Evolutionary conservation across 768 basidiomycete species (phyloP), one percentile per base, ranked within the genome.

Genomic region (Trametes maxima): DNA sequence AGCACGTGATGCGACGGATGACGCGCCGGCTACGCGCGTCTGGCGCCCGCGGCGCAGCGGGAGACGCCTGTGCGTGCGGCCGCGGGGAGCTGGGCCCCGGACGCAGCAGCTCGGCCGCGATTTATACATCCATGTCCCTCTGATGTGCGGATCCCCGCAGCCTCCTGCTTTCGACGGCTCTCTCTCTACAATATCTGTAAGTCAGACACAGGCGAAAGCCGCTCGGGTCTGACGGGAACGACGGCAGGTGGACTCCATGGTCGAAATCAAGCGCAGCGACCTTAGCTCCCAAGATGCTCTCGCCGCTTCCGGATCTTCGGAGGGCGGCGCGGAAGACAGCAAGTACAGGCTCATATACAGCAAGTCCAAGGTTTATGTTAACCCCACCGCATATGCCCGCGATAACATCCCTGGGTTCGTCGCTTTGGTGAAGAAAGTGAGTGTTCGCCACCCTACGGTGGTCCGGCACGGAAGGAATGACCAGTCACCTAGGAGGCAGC

Each of bases 361-460:
- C 74, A 97, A 96, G 73, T 92, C 90, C 43, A 95, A 95, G 73
- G 96, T 98, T 46, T 95, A 96, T 71, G 87, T 99, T 45, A 93
- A 98, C 67, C 97, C 97, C 0, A 96, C 95, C 2, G 86, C 90
- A 3, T 95, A 94, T 72, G 81, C 90, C 2, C 82, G 90, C 69
- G 97, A 98, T 74, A 96, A 98, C 73, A 92, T 98, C 37, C 86
- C 93, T 2, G 97, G 97, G 1, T 98, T 96, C 72, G 87, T 95
- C 7, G 88, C 90, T 16, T 80, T 99, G 59, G 95, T 98, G 19
- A 93, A 94, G 78, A 84, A 89, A 69, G 94, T 94, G 66, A 55
- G 88, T 5, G 51, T 21, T 50, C 59, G 24, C 25, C 39, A 60
- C 42, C 57, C 37, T 37, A 56, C 64, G 48, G 62, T 64, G 44